These are phyloP conservation scores for Coemansia sp. DNA, from an alignment of 192 early-diverging fungal species.

Conservation along the genomic window DNA sequence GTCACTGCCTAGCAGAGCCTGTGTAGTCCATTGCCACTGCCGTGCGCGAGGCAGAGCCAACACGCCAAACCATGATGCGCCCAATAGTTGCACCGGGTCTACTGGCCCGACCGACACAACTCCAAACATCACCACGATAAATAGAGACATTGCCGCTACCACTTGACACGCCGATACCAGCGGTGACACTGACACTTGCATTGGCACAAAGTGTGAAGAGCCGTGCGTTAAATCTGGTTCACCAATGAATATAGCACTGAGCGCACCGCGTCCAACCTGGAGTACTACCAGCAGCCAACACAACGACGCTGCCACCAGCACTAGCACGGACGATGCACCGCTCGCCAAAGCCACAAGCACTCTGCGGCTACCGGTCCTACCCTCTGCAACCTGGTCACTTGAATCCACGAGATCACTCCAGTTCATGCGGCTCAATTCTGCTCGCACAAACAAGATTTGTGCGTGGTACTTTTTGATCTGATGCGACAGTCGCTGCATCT, in stretches of 20 bases:
- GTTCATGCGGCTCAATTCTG: constrained; percentile 30
- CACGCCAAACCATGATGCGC: constrained; percentile 13
- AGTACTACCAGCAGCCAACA: constrained; percentile 52
- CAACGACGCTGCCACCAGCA: constrained; percentile 21
- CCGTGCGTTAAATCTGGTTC: constrained; percentile 44
- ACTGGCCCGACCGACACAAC: constrained; percentile 38
- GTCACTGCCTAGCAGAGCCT: constrained; percentile 14
- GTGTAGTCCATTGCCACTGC: constrained; percentile 40
- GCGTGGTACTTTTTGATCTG: constrained; percentile 45
- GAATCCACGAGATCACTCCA: constrained; percentile 22
- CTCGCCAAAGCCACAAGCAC: constrained; percentile 3
- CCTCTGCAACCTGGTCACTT: not conserved
- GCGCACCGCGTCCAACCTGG: constrained; percentile 45
- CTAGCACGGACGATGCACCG: constrained; percentile 16
- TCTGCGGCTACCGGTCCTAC: not conserved
- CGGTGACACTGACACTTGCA: constrained; percentile 20
- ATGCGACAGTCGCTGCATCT: constrained; percentile 39
- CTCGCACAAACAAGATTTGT: constrained; percentile 37
- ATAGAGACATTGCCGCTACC: constrained; percentile 30
- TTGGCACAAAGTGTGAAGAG: constrained; percentile 46
- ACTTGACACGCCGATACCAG: constrained; percentile 36
- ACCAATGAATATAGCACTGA: constrained; percentile 51
- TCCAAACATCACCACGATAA: constrained; percentile 48
- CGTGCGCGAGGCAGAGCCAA: constrained; percentile 30
- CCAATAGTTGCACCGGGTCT: constrained; percentile 33